Evolutionary conservation across 129 eudicot genomes (phyloP).

Genomic region (Calendula officinalis): DNA sequence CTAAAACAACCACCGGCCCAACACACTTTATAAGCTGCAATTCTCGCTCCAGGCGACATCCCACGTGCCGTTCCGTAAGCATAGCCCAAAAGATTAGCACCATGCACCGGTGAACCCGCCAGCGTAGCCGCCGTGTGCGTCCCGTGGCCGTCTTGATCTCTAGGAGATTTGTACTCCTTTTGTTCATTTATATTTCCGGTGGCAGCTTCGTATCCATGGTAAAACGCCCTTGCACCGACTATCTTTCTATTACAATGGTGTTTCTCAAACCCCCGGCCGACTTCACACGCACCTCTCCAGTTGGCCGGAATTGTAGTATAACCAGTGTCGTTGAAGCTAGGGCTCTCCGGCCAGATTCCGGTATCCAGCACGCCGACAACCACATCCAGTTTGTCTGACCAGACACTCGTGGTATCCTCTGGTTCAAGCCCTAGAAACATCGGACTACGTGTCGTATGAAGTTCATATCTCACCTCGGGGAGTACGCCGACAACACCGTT

Average conservation of each 20-base stretch:
- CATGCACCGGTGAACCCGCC: slow-evolving; percentile 71
- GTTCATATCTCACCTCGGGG: slow-evolving; percentile 62
- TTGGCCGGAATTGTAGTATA: slow-evolving; percentile 43
- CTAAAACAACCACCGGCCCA: slow-evolving; percentile 93
- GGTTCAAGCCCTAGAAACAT: slow-evolving; percentile 68
- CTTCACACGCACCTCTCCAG: slow-evolving; percentile 80
- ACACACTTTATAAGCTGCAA: slow-evolving; percentile 91
- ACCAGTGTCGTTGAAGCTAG: slow-evolving; percentile 77
- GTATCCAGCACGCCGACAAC: slow-evolving; percentile 84
- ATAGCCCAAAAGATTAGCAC: slow-evolving; percentile 80
- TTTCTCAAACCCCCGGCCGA: slow-evolving; percentile 56
- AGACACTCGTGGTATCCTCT: slow-evolving; percentile 33
- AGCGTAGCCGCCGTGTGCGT: slow-evolving; percentile 93
- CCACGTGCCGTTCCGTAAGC: slow-evolving; percentile 87
- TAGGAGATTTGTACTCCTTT: slow-evolving; percentile 70
- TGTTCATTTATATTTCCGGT: slow-evolving; percentile 68
- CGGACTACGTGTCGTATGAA: slow-evolving; percentile 90
- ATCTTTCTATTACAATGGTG: slow-evolving; percentile 66
- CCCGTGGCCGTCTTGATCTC: slow-evolving; percentile 95
- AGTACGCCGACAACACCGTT: slow-evolving; percentile 58
- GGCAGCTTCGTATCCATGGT: slow-evolving; percentile 79
- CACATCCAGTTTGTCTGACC: slow-evolving; percentile 48
- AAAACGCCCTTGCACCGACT: slow-evolving; percentile 76
- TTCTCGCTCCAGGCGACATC: slow-evolving; percentile 75
- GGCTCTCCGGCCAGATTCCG: slow-evolving; percentile 97